Evolutionary conservation across 371 early-diverging fungal species (phyloP), one percentile per base, ranked within the genome.

Genomic region (Phascolomyces articulosus): DNA sequence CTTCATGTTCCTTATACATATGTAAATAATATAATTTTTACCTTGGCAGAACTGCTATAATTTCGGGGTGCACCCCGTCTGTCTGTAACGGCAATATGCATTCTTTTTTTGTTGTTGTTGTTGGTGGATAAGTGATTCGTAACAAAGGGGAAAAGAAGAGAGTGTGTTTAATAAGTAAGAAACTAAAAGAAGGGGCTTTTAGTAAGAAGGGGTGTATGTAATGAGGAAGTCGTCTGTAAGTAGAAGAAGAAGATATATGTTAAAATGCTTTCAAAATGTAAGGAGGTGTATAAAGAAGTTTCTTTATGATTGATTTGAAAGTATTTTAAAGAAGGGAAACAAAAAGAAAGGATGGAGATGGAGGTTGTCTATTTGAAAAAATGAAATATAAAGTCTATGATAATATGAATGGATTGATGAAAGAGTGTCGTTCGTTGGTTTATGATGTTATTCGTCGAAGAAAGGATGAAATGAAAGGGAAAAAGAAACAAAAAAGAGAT

Each of bases 51-150:
- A 55, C 56, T 55, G 56, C 56, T 55, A 29, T 49, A 20, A 49
- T 47, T 28, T 24, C 51, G 28, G 49, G 29, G 53, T 9, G 41
- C 23, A 23, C 53, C 44, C 60, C 60, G 64, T 58, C 47, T 57
- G 55, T 64, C 58, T 23, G 64, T 64, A 56, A 64, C 56, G 40
- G 57, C 40, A 24, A 28, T 64, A 64, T 64, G 64, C 64, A 64
- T 64, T 63, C 27, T 63, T 41, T 63, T 21, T 21, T 29, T 41
- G 31, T 49, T 9, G 3, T 31, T 31, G 3, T 31, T 31, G 31
- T 31, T 34, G 6, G 6, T 9, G 0, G 11, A 34, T 1, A 34
- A 9, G 6, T 11, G 34, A 9, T 34, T 51, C 51, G 57, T 16
- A 38, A 31, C 31, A 55, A 64, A 31, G 48, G 63, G 34, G 34